Conservation (phyloP, 2,329 filamentous ascomycete genomes). For the Trichoderma pleuroti region DNA sequence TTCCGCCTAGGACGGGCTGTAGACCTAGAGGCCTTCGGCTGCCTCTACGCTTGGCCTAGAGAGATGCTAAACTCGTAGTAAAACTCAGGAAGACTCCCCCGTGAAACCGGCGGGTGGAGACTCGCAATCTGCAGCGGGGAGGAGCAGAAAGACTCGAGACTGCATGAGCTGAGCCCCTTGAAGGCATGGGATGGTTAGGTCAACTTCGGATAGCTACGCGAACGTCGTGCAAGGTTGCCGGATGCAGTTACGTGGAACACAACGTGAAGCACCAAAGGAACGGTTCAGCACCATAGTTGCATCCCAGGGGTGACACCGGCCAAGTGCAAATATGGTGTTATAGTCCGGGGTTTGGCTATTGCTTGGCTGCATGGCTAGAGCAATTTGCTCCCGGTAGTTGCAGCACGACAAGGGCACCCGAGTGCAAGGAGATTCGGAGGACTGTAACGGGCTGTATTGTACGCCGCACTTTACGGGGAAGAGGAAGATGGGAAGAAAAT, state of each 20-base stretch:
- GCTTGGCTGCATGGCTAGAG: neutral
- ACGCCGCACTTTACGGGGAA: neutral
- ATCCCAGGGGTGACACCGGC: neutral
- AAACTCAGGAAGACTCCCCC: neutral
- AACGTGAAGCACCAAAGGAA: neutral
- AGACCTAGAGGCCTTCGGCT: neutral
- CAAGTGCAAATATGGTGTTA: neutral
- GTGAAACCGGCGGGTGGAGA: conserved; percentile 4
- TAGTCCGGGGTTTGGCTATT: neutral
- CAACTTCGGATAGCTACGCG: neutral
- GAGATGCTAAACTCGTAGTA: neutral
- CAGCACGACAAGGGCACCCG: too few relatives aligned
- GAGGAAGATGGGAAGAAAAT: neutral
- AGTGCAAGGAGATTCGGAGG: neutral
- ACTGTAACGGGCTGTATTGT: neutral
- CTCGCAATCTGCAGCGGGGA: neutral
- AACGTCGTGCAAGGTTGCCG: neutral
- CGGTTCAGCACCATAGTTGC: neutral
- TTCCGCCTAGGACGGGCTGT: neutral
- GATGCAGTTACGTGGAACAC: neutral
- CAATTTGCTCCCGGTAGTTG: neutral
- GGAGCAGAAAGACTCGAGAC: neutral
- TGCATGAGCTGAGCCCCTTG: neutral
- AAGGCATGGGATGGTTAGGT: neutral
- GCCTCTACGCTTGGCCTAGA: neutral